These are phyloP conservation scores for Spathaspora hagerdaliae DNA, from an alignment of 805 yeast species.

Conservation along the genomic window DNA sequence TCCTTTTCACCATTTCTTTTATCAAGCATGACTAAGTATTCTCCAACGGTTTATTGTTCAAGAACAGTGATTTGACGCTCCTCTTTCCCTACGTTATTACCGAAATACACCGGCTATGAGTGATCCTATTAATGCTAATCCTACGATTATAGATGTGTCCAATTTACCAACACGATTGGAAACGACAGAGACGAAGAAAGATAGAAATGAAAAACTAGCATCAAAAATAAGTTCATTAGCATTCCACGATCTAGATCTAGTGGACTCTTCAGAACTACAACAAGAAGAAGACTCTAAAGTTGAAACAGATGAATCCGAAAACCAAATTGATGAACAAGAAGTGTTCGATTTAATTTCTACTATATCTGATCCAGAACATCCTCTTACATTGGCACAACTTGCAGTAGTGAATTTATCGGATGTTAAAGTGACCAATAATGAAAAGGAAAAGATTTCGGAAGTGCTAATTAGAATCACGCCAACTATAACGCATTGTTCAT, in stretches of 20 bases:
- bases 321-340: slow-evolving; percentile 83
- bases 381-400: slow-evolving; percentile 87
- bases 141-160: slow-evolving; percentile 72
- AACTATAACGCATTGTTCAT: slow-evolving; percentile 94
- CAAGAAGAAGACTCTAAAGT: slow-evolving; percentile 13
- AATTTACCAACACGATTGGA: slow-evolving; percentile 67
- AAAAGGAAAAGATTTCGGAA: slow-evolving; percentile 52
- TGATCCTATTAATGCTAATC: slow-evolving; percentile 89
- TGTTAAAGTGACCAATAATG: slow-evolving; percentile 63
- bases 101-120: slow-evolving; percentile 43
- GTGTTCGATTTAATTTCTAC: slow-evolving; percentile 80
- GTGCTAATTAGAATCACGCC: slow-evolving; percentile 88
- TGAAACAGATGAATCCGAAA: slow-evolving; percentile 41
- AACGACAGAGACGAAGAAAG: slow-evolving; percentile 7
- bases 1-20: no score
- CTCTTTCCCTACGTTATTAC: no score
- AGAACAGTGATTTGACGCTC: no score
- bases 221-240: slow-evolving; percentile 31
- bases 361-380: slow-evolving; percentile 97
- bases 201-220: slow-evolving; percentile 15
- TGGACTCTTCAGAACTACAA: slow-evolving; percentile 8
- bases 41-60: no score
- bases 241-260: slow-evolving; percentile 20
- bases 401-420: slow-evolving; percentile 88
- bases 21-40: no score